phyloP scores from a whole-genome alignment of 148 eudicot species.

The Rhododendron griersonianum region DNA sequence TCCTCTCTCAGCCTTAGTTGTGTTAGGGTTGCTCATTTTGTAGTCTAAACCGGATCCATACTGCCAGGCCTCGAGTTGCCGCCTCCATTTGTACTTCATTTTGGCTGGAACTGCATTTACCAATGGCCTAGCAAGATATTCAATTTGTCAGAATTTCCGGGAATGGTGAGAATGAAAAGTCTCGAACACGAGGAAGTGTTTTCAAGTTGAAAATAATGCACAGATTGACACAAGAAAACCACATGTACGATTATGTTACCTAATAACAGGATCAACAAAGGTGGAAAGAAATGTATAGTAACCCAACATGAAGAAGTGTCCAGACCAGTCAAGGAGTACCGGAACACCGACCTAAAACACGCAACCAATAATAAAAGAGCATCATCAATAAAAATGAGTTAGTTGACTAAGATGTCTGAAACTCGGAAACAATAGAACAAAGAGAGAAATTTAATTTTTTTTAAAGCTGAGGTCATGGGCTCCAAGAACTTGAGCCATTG shows the following conservation, averaged over 20 bases:
- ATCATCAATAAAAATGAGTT: background rate
- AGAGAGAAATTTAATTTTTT: background rate
- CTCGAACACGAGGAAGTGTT: background rate
- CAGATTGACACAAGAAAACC: background rate
- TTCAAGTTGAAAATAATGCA: background rate
- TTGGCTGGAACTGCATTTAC: slow-evolving; percentile 48
- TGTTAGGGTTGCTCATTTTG: slow-evolving; percentile 20
- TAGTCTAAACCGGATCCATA: slow-evolving; percentile 94
- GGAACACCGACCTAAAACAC: slow-evolving; percentile 76
- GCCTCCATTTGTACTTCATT: slow-evolving; percentile 62
- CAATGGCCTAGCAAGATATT: slow-evolving; percentile 48
- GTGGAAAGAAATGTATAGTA: slow-evolving; percentile 75
- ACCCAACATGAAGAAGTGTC: slow-evolving; percentile 88
- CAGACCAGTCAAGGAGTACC: slow-evolving; percentile 82
- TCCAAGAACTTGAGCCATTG: background rate
- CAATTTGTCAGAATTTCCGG: background rate
- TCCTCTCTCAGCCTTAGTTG: background rate
- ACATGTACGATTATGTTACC: slow-evolving; percentile 34
- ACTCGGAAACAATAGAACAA: background rate
- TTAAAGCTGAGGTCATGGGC: background rate
- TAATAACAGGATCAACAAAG: slow-evolving; percentile 61
- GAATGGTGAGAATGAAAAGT: background rate
- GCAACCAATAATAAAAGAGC: background rate
- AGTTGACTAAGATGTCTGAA: background rate
- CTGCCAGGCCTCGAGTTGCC: slow-evolving; percentile 90